phyloP scores from a whole-genome alignment of 441 rosid species.

The Erodium moschatum region DNA sequence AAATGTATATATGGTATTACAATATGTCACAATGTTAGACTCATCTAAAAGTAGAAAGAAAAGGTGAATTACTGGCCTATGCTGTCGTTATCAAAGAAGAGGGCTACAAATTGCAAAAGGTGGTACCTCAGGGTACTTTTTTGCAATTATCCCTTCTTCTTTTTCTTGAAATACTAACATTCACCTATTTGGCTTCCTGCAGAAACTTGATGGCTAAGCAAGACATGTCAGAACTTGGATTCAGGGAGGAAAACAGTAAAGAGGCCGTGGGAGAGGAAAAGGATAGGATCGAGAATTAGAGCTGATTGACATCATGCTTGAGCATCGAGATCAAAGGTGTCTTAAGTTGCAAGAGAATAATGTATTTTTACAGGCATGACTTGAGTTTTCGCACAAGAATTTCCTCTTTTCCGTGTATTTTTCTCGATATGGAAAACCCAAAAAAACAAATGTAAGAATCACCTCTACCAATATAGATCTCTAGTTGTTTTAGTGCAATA shows the following conservation, averaged over 20 bases:
- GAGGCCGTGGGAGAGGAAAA: conserved; percentile 30
- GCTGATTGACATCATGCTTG: background rate
- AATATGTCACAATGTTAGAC: too few species aligned
- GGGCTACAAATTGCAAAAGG: too few species aligned
- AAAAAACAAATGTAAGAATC: too few species aligned
- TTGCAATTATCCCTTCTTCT: too few species aligned
- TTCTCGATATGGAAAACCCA: too few species aligned
- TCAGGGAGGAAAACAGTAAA: conserved; percentile 31
- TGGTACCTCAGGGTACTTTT: too few species aligned
- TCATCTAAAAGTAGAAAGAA: too few species aligned
- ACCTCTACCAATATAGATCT: too few species aligned
- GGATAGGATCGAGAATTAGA: conserved; percentile 27
- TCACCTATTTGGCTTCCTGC: conserved; percentile 13
- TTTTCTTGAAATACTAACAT: background rate
- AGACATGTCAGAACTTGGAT: conserved; percentile 69
- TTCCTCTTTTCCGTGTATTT: background rate
- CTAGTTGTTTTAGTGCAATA: too few species aligned
- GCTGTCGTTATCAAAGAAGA: too few species aligned
- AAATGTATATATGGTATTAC: too few species aligned
- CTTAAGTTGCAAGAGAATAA: background rate
- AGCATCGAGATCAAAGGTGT: background rate
- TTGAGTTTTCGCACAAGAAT: background rate
- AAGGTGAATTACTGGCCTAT: too few species aligned
- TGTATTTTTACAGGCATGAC: background rate
- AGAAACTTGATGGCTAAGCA: conserved; percentile 93